phyloP scores from a whole-genome alignment of 352 stramenopile genomes.

The Phytophthora sp. region DNA sequence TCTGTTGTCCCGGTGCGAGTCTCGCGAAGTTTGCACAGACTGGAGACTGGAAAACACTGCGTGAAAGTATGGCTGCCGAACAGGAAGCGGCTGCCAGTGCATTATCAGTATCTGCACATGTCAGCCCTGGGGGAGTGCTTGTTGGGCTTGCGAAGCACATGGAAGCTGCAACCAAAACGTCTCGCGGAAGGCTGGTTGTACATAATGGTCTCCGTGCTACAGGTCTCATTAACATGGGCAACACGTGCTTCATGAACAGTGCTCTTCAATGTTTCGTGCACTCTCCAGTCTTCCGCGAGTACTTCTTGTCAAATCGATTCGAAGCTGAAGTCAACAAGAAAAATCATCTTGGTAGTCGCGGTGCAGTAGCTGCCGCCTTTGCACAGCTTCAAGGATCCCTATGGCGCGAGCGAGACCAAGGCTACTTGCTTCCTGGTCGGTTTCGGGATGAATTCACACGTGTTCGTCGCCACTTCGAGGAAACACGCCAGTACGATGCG shows the following conservation, averaged over 20 bases:
- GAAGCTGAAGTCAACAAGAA: constrained; percentile 94
- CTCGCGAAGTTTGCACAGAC: constrained; percentile 39
- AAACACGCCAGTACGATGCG: constrained; percentile 94
- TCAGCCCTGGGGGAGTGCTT: constrained; percentile 27
- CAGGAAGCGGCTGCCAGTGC: constrained; percentile 21
- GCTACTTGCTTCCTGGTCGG: constrained; percentile 50
- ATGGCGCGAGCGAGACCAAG: constrained; percentile 61
- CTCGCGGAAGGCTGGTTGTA: constrained; percentile 34
- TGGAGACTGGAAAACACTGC: constrained; percentile 40
- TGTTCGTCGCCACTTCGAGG: constrained; percentile 69
- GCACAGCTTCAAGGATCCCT: constrained; percentile 72
- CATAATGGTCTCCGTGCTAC: constrained; percentile 60
- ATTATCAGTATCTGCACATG: constrained; percentile 13
- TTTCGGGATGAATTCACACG: constrained; percentile 80
- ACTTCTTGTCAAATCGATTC: constrained; percentile 94
- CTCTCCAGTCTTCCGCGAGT: constrained; percentile 93
- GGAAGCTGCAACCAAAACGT: constrained; percentile 35
- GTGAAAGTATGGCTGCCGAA: constrained; percentile 34
- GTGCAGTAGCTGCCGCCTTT: constrained; percentile 91
- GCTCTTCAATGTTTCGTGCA: constrained; percentile 94
- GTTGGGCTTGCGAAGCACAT: constrained; percentile 39
- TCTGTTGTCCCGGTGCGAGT: constrained; percentile 35
- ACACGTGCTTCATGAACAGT: constrained; percentile 91
- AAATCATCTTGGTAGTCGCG: constrained; percentile 93
- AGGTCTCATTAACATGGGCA: constrained; percentile 82